Conservation (phyloP, 2,329 filamentous ascomycete genomes). For the Ceratocystis smalleyi region DNA sequence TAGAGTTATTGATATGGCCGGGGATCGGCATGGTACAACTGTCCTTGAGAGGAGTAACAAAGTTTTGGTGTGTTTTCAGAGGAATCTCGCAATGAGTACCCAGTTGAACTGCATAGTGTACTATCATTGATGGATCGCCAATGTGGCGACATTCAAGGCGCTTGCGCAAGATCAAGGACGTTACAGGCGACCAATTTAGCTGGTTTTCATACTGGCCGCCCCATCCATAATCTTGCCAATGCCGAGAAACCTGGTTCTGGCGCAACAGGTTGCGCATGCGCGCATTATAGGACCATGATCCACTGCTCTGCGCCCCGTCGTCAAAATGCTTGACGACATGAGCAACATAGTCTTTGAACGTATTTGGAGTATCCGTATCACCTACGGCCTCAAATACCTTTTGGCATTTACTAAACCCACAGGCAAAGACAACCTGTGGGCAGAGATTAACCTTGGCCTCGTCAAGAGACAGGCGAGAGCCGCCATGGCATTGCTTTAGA, state of each 20-base stretch:
- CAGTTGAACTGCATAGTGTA: slow-evolving; percentile 28
- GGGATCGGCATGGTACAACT: slow-evolving; percentile 25
- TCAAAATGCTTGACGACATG: slow-evolving; percentile 35
- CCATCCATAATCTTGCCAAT: slow-evolving; percentile 27
- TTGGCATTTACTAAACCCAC: slow-evolving; percentile 31
- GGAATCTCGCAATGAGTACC: slow-evolving; percentile 23
- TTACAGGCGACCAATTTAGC: slow-evolving; percentile 29
- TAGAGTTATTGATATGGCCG: slow-evolving; percentile 23
- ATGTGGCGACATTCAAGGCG: slow-evolving; percentile 32
- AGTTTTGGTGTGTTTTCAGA: slow-evolving; percentile 23
- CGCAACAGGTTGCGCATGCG: slow-evolving; percentile 32
- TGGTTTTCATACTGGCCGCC: slow-evolving; percentile 23
- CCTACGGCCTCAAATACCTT: slow-evolving; percentile 30
- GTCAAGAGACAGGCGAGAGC: slow-evolving; percentile 28
- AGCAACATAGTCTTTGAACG: slow-evolving; percentile 31
- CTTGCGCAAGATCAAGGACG: slow-evolving; percentile 29
- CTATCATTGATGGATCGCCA: slow-evolving; percentile 26
- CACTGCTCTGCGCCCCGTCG: slow-evolving; percentile 25
- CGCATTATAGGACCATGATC: slow-evolving; percentile 31
- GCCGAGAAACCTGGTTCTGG: slow-evolving; percentile 25
- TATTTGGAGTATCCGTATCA: slow-evolving; percentile 27
- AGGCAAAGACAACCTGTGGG: slow-evolving; percentile 34
- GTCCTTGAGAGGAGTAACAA: slow-evolving; percentile 25
- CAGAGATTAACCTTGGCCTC: slow-evolving; percentile 31
- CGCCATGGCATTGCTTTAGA: slow-evolving; percentile 30